Evolutionary conservation across 768 basidiomycete species (phyloP), one percentile per base, ranked within the genome.

Genomic region (Suillus luteus): DNA sequence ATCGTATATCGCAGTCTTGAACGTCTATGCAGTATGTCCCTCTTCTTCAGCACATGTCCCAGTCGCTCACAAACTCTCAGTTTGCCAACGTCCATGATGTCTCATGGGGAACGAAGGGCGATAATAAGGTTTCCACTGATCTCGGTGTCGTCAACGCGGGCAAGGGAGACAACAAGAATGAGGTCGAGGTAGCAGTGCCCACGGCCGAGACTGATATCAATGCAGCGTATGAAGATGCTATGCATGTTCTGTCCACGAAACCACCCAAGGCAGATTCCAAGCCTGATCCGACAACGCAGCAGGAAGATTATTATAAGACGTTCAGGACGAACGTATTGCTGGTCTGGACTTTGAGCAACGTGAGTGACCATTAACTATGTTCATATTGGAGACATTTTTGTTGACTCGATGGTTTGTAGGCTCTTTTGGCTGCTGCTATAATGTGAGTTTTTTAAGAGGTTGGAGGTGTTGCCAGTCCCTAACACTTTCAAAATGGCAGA

Each of bases 81-180:
- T 93, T 94, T 68, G 87, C 92, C 3, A 94, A 94, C 71, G 91
- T 93, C 6, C 91, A 94, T 76, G 95, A 96, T 64, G 89, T 96
- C 11, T 94, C 92, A 5, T 96, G 95, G 95, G 95, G 95, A 43
- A 99, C 93, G 5, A 99, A 96, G 73, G 96, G 93, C 40, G 93
- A 92, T 76, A 95, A 95, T 80, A 95, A 89, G 71, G 84, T 90
- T 51, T 83, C 81, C 61, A 90, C 89, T 31, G 93, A 96, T 68
- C 86, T 99, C 7, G 97, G 96, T 52, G 89, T 89, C 6, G 91
- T 96, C 66, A 83, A 83, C 57, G 81, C 81, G 1, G 79, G 81
- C 41, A 83, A 84, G 63, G 85, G 66, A 61, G 76, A 77, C 61
- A 77, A 89, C 64, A 88, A 88, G 71, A 91, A 91, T 68, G 89